Percentiles rank a stretch among this genome's conserved stretches.
phyloP scores from a whole-genome alignment of 2,329 filamentous ascomycete genomes.

The Trichophyton schoenleinii region DNA sequence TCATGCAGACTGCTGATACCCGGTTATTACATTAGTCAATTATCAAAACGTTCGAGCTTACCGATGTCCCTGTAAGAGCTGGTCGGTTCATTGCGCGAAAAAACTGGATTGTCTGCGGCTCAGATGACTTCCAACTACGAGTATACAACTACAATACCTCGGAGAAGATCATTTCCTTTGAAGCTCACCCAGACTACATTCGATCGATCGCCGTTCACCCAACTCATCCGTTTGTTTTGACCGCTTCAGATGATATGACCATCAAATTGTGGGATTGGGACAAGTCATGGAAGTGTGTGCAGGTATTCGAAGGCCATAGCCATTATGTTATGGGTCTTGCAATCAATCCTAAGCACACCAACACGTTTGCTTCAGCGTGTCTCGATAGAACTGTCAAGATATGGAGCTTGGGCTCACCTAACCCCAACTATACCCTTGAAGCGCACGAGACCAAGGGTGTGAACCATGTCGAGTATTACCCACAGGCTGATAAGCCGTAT shows the following conservation, averaged over 20 bases:
- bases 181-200: slow-evolving; percentile 97
- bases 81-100: slow-evolving; percentile 94
- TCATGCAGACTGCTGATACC: slow-evolving; percentile 3
- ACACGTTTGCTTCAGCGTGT: slow-evolving; percentile 86
- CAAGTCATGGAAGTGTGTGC: slow-evolving; percentile 93
- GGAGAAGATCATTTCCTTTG: slow-evolving; percentile 94
- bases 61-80: slow-evolving; percentile 92
- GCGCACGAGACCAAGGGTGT: slow-evolving; percentile 96
- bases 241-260: slow-evolving; percentile 95
- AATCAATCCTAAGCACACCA: slow-evolving; percentile 95
- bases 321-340: slow-evolving; percentile 96
- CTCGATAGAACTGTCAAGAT: slow-evolving; percentile 95
- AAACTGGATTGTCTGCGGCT: slow-evolving; percentile 97
- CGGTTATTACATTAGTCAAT: slow-evolving; percentile 47
- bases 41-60: slow-evolving; percentile 97
- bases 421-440: slow-evolving; percentile 90
- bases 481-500: slow-evolving; percentile 60
- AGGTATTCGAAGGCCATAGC: slow-evolving; percentile 89
- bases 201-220: slow-evolving; percentile 92
- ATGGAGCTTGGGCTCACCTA: slow-evolving; percentile 88
- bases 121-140: slow-evolving; percentile 76
- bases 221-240: slow-evolving; percentile 87
- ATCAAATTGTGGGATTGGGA: slow-evolving; percentile 99
- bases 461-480: slow-evolving; percentile 87
- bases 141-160: slow-evolving; percentile 99